phyloP scores from a whole-genome alignment of 2,329 filamentous ascomycete species.

The Phoma sp. region DNA sequence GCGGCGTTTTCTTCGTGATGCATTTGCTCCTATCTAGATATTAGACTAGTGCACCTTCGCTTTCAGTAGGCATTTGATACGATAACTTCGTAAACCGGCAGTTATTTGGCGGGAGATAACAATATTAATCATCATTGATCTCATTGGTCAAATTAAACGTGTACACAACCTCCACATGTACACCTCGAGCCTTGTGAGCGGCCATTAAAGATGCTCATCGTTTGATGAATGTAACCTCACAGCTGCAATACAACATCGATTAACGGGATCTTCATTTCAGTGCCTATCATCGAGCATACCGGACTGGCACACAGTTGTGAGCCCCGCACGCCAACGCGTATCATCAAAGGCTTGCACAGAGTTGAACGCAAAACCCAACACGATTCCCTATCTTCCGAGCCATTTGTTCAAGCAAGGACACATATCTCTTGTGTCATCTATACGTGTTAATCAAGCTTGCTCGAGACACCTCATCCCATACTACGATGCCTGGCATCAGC shows the following conservation, averaged over 20 bases:
- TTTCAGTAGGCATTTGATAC: neutral
- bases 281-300: neutral
- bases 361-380: no score
- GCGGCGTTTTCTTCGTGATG: neutral
- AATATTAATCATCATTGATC: slow-evolving; percentile 28
- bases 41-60: slow-evolving; percentile 10
- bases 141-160: slow-evolving; percentile 20
- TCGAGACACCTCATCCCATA: no score
- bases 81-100: neutral
- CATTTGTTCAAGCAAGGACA: no score
- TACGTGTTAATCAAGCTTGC: no score
- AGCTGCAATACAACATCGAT: slow-evolving; percentile 31
- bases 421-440: no score
- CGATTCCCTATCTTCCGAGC: no score
- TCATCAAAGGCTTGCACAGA: neutral
- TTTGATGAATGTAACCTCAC: slow-evolving; percentile 2
- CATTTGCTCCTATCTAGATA: neutral
- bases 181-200: slow-evolving; percentile 3
- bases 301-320: neutral
- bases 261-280: neutral
- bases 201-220: neutral
- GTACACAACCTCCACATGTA: slow-evolving; percentile 7
- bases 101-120: neutral
- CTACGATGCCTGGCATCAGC: no score
- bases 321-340: slow-evolving; percentile 9